Percentiles rank a stretch among this genome's conserved stretches.
These are phyloP conservation scores for Vitis labrusca DNA, from an alignment of 164 flowering plant species.

Conservation along the genomic window DNA sequence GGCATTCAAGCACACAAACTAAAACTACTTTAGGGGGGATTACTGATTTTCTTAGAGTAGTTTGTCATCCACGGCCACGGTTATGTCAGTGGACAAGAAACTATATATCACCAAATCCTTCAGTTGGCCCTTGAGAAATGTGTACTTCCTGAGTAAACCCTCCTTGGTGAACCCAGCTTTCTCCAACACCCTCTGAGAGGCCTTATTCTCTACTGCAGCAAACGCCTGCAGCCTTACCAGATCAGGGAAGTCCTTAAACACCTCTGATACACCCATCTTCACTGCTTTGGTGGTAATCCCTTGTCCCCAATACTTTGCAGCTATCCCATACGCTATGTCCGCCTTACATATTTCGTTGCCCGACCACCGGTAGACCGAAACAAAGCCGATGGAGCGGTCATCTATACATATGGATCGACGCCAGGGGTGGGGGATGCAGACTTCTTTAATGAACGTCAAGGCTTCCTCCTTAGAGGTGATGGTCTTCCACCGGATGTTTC, in stretches of 20 bases:
- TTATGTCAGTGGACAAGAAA: constrained; percentile 20
- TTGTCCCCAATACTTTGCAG: constrained; percentile 31
- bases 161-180: constrained; percentile 46
- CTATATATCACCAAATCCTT: constrained; percentile 33
- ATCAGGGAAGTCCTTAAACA: constrained; percentile 31
- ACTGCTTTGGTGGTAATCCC: constrained; percentile 38
- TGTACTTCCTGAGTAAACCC: constrained; percentile 41
- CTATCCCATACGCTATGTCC: constrained; percentile 32
- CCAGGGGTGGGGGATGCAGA: constrained; percentile 23
- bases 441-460: no score
- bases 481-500: constrained; percentile 19
- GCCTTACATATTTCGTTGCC: constrained; percentile 26
- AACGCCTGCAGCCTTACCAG: constrained; percentile 38
- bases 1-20: no score
- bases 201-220: constrained; percentile 30
- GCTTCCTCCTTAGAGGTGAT: neutral
- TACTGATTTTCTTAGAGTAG: no score
- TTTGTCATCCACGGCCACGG: no score
- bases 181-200: constrained; percentile 49
- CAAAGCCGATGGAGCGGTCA: constrained; percentile 33
- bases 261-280: constrained; percentile 26
- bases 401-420: constrained; percentile 41
- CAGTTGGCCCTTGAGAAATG: constrained; percentile 23
- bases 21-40: no score
- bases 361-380: constrained; percentile 24